These are phyloP conservation scores for Neurospora sp. DNA, from an alignment of 495 filamentous ascomycete species.

Conservation along the genomic window DNA sequence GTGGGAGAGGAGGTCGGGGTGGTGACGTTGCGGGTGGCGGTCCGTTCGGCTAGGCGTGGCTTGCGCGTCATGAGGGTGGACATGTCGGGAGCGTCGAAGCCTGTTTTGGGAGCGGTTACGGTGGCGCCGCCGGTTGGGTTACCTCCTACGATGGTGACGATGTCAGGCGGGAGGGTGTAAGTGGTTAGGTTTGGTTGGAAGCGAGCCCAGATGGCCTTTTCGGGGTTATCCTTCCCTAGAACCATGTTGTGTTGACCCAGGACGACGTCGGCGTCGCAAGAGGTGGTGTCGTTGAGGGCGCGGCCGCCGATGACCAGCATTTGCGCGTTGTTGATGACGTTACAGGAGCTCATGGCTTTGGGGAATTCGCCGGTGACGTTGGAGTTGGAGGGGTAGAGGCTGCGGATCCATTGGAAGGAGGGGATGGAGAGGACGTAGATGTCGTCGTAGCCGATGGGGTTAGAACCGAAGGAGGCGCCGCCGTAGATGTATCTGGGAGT, in stretches of 20 bases:
- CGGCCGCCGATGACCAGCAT: constrained; percentile 14
- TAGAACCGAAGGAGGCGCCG: constrained; percentile 7
- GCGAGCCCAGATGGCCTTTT: constrained; percentile 6
- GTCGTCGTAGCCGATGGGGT: constrained; percentile 13
- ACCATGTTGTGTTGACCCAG: constrained; percentile 14
- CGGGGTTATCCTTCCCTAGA: constrained; percentile 8
- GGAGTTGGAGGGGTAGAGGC: constrained; percentile 4
- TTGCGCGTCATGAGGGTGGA: constrained; percentile 11
- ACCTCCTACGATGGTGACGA: constrained; percentile 8
- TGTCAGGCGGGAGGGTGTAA: constrained; percentile 10
- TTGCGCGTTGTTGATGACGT: constrained; percentile 13
- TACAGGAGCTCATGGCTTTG: constrained; percentile 9
- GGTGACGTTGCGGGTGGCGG: constrained; percentile 7
- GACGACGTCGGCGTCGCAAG: constrained; percentile 7
- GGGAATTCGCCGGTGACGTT: constrained; percentile 9
- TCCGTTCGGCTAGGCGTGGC: background rate
- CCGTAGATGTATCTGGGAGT: constrained; percentile 8
- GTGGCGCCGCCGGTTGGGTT: constrained; percentile 6
- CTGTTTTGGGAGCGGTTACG: background rate
- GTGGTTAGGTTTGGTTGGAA: constrained; percentile 12
- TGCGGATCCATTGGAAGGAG: constrained; percentile 15
- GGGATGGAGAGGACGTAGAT: constrained; percentile 17
- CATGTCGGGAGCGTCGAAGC: constrained; percentile 9
- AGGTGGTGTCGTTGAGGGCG: constrained; percentile 7
- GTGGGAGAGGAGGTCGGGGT: background rate